These are phyloP conservation scores for Naganishia antarctica DNA, from an alignment of 768 basidiomycete genomes.

Conservation along the genomic window DNA sequence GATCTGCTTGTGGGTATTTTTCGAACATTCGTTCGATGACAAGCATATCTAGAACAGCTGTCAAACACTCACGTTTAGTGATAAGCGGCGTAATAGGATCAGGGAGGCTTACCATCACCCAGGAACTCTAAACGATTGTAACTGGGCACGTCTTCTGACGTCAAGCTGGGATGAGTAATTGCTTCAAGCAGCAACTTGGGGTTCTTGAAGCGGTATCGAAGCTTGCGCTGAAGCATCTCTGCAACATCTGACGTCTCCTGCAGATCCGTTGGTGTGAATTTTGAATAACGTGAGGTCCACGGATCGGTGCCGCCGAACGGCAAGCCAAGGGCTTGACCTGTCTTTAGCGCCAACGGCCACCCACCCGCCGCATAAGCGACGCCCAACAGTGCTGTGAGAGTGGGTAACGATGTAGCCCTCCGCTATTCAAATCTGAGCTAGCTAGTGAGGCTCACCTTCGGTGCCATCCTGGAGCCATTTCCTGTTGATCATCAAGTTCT, in stretches of 20 bases:
- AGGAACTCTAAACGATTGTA: constrained; percentile 86
- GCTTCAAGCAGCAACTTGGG: constrained; percentile 68
- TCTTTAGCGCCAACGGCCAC: constrained; percentile 61
- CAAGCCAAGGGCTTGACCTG: constrained; percentile 64
- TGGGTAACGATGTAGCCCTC: background rate
- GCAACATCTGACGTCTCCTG: constrained; percentile 4
- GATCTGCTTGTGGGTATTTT: constrained; percentile 66
- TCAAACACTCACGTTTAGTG: constrained; percentile 51
- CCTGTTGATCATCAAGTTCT: constrained; percentile 4
- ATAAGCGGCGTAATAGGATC: constrained; percentile 36
- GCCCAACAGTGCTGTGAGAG: constrained; percentile 59
- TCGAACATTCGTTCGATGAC: constrained; percentile 56
- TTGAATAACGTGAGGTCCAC: constrained; percentile 62
- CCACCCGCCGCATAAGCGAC: constrained; percentile 71
- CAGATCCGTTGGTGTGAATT: constrained; percentile 54
- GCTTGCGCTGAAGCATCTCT: constrained; percentile 55
- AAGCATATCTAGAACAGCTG: constrained; percentile 61
- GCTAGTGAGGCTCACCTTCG: constrained; percentile 16
- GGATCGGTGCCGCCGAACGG: constrained; percentile 67
- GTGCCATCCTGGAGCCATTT: constrained; percentile 30
- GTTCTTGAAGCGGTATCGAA: constrained; percentile 68
- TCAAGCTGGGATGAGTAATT: constrained; percentile 78
- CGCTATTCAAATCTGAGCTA: no score
- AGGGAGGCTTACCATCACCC: constrained; percentile 76
- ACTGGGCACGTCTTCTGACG: constrained; percentile 55